A percentile compares a stretch with the other conserved stretches of the same genome.
Conservation (phyloP, 148 eudicot species). For the Talinum fruticosum region DNA sequence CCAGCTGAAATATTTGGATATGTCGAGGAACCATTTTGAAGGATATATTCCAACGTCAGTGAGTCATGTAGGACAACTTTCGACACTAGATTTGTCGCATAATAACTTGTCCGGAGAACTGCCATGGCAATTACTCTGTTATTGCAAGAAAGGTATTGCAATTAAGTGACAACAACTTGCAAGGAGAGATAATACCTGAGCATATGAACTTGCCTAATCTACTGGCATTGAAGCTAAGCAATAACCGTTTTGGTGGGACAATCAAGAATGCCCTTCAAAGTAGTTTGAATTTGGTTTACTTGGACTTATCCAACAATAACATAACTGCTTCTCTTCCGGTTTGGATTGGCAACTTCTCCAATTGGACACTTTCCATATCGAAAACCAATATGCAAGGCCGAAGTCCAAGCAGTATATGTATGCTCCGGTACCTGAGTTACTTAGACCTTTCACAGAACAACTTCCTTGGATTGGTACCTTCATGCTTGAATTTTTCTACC, state of each 20-base stretch:
- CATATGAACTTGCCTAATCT: background rate
- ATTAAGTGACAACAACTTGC: background rate
- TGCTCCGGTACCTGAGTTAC: background rate
- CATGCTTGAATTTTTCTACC: background rate
- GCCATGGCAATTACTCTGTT: background rate
- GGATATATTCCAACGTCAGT: background rate
- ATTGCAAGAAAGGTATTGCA: background rate
- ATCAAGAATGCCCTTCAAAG: background rate
- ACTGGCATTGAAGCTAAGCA: background rate
- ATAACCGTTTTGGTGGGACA: background rate
- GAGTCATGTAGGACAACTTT: background rate
- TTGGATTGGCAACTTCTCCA: background rate
- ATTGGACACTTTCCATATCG: background rate
- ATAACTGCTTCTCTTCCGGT: background rate
- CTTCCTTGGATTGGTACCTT: background rate
- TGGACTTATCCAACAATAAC: background rate
- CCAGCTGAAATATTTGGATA: background rate
- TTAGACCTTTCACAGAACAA: conserved; percentile 9
- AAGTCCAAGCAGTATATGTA: background rate
- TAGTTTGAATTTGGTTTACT: background rate
- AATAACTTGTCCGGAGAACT: background rate
- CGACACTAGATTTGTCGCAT: background rate
- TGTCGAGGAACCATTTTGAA: background rate
- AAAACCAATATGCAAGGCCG: background rate
- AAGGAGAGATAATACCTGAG: background rate